Evolutionary conservation across 1,284 basidiomycete genomes (phyloP), one percentile per base, ranked within the genome.

Genomic region (Mycosarcoma maydis): DNA sequence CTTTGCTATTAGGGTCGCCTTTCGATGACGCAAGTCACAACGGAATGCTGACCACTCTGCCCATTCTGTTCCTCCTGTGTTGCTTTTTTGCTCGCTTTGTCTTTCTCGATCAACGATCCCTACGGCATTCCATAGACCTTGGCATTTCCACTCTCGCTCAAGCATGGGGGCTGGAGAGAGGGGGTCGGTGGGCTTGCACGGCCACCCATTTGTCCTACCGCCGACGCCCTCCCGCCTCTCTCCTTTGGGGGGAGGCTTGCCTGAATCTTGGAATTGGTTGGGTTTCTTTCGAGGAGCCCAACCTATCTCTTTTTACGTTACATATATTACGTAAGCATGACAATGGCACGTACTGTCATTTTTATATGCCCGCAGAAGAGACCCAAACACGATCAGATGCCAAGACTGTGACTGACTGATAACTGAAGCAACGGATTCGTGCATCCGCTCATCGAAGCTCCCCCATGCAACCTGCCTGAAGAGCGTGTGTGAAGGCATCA

Each of bases 141-240:
- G 67, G 67, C 67, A 70, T 64, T 70, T 70, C 67, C 67, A 65
- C 61, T 70, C 67, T 46, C 67, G 67, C 67, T 70, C 67, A 70
- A 26, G 67, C 67, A 70, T 70, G 67, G 40, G 67, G 49, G 61
- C 57, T 70, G 67, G 67, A 65, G 67, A 70, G 67, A 65, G 67
- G 67, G 61, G 52, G 57, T 65, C 67, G 57, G 56, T 52, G 67
- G 67, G 67, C 67, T 70, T 70, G 67, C 67, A 70, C 67, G 61
- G 67, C 67, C 67, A 70, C 67, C 67, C 67, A 53, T 70, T 70
- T 70, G 67, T 51, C 67, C 61, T 61, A 70, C 67, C 61, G 67
- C 56, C 57, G 67, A 65, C 56, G 56, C 56, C 67, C 61, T 70
- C 67, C 61, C 67, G 67, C 67, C 61, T 70, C 56, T 70, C 57